Base-by-base conservation (phyloP, 352 stramenopile species). In the Phytophthora pini region DNA sequence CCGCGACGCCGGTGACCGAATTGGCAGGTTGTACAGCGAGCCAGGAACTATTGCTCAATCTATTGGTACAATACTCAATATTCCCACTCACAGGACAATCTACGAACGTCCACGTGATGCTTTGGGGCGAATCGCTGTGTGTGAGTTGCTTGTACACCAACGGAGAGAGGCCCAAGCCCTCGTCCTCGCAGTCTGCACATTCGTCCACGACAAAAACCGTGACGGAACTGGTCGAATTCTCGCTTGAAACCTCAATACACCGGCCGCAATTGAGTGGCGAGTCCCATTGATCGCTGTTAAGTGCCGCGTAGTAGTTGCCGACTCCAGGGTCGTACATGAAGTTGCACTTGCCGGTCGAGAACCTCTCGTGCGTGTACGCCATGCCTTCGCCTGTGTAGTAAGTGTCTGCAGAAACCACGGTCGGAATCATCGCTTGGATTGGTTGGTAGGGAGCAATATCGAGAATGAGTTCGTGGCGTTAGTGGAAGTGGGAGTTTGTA, bases 241-340 rank as follows among this genome's bases (percentile, higher is more conserved):
- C 66, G 58, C 82, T 89, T 24, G 69, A 78, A 3, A 92, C 78
- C 20, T 90, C 67, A 39, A 74, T 81, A 43, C 83, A 92, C 34
- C 80, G 81, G 4, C 83, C 79, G 41, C 85, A 92, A 66, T 88
- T 80, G 12, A 60, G 65, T 17, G 76, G 79, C 24, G 56, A 69
- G 39, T 84, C 60, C 76, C 84, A 92, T 55, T 89, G 82, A 3
- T 64, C 39, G 31, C 61, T 67, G 48, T 90, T 93, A 27, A 93
- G 56, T 12, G 82, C 82, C 0, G 82, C 82, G 46, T 90, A 90
- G 49, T 89, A 84, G 38, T 70, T 76, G 15, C 47, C 77, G 8
- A 65, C 61, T 1, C 41, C 50, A 0, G 80, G 70, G 43, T 75
- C 76, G 47, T 66, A 65, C 80, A 90, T 88, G 46, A 89, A 86